Percentiles rank a stretch among this genome's conserved stretches.
Evolutionary conservation across 2,329 filamentous ascomycete genomes (phyloP).

Genomic region (Tricladium varicosporioides): DNA sequence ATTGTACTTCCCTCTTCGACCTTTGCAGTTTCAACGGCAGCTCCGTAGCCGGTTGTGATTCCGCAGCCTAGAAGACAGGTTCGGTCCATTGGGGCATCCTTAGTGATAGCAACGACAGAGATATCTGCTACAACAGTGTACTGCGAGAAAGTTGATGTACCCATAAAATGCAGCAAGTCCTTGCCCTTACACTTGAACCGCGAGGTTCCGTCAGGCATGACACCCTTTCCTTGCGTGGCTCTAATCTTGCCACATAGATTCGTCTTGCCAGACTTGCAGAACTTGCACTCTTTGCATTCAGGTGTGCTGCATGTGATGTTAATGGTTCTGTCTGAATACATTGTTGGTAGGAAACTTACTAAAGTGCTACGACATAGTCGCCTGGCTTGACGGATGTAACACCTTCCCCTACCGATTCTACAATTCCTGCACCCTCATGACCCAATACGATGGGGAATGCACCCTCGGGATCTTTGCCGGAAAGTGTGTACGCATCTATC

Average conservation of each 20-base stretch:
- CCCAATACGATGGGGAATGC: conserved; percentile 87
- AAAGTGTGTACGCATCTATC: conserved; percentile 86
- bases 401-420: conserved; percentile 91
- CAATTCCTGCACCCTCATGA: conserved; percentile 87
- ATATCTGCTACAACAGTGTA: conserved; percentile 99
- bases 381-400: conserved; percentile 93
- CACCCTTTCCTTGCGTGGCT: conserved; percentile 89
- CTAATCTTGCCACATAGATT: conserved; percentile 99
- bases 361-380: conserved; percentile 87
- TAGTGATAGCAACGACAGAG: conserved; percentile 90
- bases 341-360: conserved; percentile 52
- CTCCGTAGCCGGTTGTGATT: conserved; percentile 97
- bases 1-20: conserved; percentile 88
- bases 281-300: conserved; percentile 97
- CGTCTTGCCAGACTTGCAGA: conserved; percentile 99
- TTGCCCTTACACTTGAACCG: conserved; percentile 95
- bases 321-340: not conserved
- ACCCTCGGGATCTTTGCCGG: conserved; percentile 95
- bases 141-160: conserved; percentile 96
- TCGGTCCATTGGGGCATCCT: conserved; percentile 89
- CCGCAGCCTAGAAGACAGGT: conserved; percentile 96
- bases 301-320: conserved; percentile 65
- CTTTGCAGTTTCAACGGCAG: conserved; percentile 87
- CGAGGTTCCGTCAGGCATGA: conserved; percentile 96
- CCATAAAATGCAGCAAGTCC: conserved; percentile 98